A percentile compares a stretch with the other conserved stretches of the same genome.
phyloP scores from a whole-genome alignment of 257 asterid genomes.

The Fraxinus quadrangulata region DNA sequence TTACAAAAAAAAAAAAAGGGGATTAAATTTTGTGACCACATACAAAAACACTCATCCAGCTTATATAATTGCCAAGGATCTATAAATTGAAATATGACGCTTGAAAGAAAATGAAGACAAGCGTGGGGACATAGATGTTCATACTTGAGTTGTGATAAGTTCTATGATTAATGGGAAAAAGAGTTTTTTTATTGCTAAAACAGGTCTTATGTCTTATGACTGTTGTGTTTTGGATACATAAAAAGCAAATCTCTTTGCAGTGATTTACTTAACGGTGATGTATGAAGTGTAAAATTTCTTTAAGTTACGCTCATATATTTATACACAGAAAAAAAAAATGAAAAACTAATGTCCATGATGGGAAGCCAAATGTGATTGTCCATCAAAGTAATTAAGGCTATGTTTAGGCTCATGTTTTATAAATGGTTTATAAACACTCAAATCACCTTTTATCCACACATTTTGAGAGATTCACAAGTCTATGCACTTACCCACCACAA shows the following conservation, averaged over 20 bases:
- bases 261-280: not conserved
- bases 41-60: not conserved
- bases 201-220: not conserved
- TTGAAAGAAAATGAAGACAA: not conserved
- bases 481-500: no score
- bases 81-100: not conserved
- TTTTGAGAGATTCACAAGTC: no score
- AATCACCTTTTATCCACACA: no score
- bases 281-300: not conserved
- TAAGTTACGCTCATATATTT: not conserved
- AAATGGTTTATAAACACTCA: no score
- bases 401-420: no score
- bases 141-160: no score
- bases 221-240: not conserved
- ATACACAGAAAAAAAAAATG: no score
- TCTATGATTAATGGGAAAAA: no score
- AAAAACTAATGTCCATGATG: not conserved
- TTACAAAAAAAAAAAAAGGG: not conserved
- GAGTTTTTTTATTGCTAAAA: no score
- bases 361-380: not conserved
- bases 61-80: not conserved
- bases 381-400: not conserved
- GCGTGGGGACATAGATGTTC: no score
- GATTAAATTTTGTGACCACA: not conserved
- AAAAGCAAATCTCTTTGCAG: not conserved